A percentile compares a stretch with the other conserved stretches of the same genome.
Evolutionary conservation across 2,329 filamentous ascomycete species (phyloP).

Genomic region (Annulohypoxylon truncatum): DNA sequence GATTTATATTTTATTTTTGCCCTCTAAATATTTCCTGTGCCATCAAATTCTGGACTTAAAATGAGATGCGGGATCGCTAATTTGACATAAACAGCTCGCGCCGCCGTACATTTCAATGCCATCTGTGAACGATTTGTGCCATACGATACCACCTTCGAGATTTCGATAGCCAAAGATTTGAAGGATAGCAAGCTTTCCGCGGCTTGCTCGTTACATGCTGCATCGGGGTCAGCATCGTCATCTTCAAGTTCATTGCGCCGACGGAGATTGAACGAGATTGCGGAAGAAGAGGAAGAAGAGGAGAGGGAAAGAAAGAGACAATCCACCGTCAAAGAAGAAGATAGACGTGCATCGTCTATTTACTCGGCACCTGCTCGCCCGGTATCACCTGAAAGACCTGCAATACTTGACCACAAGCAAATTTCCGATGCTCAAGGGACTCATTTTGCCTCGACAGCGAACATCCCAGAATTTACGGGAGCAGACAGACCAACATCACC

Average conservation of each 20-base stretch:
- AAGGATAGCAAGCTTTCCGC: constrained; percentile 89
- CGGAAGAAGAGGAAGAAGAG: constrained; percentile 90
- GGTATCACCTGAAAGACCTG: constrained; percentile 51
- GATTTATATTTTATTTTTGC: neutral
- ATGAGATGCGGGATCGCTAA: constrained; percentile 37
- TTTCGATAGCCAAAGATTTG: constrained; percentile 79
- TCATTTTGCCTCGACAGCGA: constrained; percentile 61
- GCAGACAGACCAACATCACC: constrained; percentile 59
- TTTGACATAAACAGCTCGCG: constrained; percentile 71
- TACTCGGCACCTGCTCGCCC: constrained; percentile 39
- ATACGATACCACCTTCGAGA: constrained; percentile 85
- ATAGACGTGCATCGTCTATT: constrained; percentile 49
- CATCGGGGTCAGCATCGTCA: constrained; percentile 85
- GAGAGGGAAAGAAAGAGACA: constrained; percentile 68
- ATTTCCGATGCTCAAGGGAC: constrained; percentile 62
- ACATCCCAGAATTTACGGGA: constrained; percentile 65
- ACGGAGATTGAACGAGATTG: constrained; percentile 87
- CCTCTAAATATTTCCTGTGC: constrained; percentile 7
- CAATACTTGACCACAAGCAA: constrained; percentile 64
- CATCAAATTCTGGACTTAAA: constrained; percentile 37
- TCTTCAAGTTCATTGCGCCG: constrained; percentile 83
- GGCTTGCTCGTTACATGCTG: constrained; percentile 89
- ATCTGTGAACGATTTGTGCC: constrained; percentile 81
- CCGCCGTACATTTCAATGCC: constrained; percentile 77
- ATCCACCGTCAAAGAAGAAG: constrained; percentile 64